Percentiles rank a stretch among this genome's conserved stretches.
Conservation (phyloP, 1,284 basidiomycete genomes). For the Rhodotorula sp. region DNA sequence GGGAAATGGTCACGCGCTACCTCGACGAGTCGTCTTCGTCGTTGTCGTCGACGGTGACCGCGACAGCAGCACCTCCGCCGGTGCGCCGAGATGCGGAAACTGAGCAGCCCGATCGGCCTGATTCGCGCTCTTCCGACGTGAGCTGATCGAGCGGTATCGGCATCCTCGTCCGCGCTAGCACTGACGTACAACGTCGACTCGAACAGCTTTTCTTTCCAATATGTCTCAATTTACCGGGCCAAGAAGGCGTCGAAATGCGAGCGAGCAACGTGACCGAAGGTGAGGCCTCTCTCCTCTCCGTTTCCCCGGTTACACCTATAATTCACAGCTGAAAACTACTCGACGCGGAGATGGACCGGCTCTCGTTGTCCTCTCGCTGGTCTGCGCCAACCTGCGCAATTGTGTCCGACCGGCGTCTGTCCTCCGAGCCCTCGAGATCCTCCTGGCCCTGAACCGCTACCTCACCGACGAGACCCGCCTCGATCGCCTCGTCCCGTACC, state of each 20-base stretch:
- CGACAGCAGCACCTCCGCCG: too few relatives aligned
- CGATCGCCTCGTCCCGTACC: constrained; percentile 88
- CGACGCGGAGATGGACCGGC: constrained; percentile 66
- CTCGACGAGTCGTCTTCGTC: constrained; percentile 55
- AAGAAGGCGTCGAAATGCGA: constrained; percentile 14
- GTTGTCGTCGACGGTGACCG: too few relatives aligned
- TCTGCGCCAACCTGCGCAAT: constrained; percentile 87
- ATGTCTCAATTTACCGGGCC: constrained; percentile 62
- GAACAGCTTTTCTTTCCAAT: constrained; percentile 59
- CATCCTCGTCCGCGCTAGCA: not conserved
- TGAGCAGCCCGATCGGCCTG: not conserved
- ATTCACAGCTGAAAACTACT: not conserved
- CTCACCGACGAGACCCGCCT: constrained; percentile 93
- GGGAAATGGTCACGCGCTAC: constrained; percentile 70
- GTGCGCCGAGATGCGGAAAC: not conserved
- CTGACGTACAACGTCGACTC: not conserved
- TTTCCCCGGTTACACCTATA: too few relatives aligned
- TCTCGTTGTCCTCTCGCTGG: constrained; percentile 73
- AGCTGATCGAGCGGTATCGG: not conserved
- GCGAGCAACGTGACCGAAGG: constrained; percentile 2
- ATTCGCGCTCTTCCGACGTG: not conserved
- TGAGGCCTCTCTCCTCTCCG: not conserved
- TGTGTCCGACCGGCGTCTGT: constrained; percentile 83
- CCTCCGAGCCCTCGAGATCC: constrained; percentile 77
- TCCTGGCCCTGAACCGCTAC: constrained; percentile 76